Percentiles rank a stretch among this genome's conserved stretches.
Conservation (phyloP, 129 eudicot species). For the Heracleum sosnowskyi region DNA sequence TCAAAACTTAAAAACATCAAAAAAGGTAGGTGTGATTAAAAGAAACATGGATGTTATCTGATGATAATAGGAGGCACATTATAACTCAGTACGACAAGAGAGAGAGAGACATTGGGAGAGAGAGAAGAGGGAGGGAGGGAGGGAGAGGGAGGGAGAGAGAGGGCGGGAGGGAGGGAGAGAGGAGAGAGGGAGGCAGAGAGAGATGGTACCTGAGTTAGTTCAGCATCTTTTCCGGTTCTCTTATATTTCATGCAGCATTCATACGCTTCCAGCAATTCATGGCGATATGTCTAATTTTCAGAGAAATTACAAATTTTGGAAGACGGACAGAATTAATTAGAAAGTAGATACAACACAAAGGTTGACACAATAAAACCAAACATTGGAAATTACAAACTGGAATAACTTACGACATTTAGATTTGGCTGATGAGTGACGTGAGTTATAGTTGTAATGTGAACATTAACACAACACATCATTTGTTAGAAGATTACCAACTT, state of each 20-base stretch:
- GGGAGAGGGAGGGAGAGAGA: background rate
- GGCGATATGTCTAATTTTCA: constrained; percentile 67
- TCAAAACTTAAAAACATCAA: background rate
- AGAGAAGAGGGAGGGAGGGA: background rate
- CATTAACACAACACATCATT: background rate
- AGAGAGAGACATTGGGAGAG: background rate
- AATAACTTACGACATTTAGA: background rate
- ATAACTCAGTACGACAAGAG: background rate
- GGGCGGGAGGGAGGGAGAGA: background rate
- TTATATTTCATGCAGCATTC: constrained; percentile 94
- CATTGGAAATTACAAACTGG: background rate
- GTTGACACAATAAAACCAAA: background rate
- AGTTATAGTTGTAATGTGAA: background rate
- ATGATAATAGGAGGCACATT: background rate
- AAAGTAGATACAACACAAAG: background rate
- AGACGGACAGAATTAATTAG: background rate
- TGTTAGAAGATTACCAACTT: background rate
- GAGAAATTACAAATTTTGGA: constrained; percentile 1
- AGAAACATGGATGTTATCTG: background rate
- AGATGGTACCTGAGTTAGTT: constrained; percentile 78
- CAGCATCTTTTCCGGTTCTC: constrained; percentile 93
- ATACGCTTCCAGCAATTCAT: constrained; percentile 78
- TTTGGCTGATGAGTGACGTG: background rate
- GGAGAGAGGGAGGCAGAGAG: background rate
- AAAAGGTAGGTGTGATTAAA: background rate